Conservation (phyloP, 2,329 filamentous ascomycete genomes). For the Juglanconis sp. region DNA sequence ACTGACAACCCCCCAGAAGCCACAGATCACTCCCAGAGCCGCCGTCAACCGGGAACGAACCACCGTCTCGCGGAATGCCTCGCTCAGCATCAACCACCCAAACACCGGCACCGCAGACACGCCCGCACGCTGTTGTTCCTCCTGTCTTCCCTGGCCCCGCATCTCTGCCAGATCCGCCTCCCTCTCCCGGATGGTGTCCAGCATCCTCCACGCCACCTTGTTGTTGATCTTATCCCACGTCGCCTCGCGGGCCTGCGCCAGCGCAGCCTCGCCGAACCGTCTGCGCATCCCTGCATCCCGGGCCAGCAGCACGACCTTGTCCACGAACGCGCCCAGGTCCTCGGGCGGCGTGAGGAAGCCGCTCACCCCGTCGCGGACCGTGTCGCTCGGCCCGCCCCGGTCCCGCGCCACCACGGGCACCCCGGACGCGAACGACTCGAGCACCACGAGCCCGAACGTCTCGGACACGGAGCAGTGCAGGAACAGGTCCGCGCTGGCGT, state of each 20-base stretch:
- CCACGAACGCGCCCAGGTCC: slow-evolving; percentile 58
- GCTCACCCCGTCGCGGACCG: slow-evolving; percentile 55
- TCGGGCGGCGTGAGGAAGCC: slow-evolving; percentile 59
- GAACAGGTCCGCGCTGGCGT: slow-evolving; percentile 67
- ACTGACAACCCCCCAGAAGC: slow-evolving; percentile 48
- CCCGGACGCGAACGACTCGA: slow-evolving; percentile 69
- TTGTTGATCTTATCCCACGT: slow-evolving; percentile 73
- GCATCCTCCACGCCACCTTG: slow-evolving; percentile 63
- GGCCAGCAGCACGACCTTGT: slow-evolving; percentile 48
- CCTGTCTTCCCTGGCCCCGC: not conserved
- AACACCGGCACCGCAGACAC: slow-evolving; percentile 32
- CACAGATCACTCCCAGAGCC: slow-evolving; percentile 43
- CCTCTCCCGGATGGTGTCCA: slow-evolving; percentile 48
- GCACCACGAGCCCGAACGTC: slow-evolving; percentile 68
- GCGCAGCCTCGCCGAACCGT: slow-evolving; percentile 45
- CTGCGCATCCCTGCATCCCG: slow-evolving; percentile 40
- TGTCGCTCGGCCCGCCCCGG: slow-evolving; percentile 67
- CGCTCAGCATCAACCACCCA: slow-evolving; percentile 42
- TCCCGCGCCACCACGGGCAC: slow-evolving; percentile 67
- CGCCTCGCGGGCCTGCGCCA: slow-evolving; percentile 57
- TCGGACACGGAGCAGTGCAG: slow-evolving; percentile 70
- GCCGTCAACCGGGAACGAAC: slow-evolving; percentile 43
- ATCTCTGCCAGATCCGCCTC: slow-evolving; percentile 29
- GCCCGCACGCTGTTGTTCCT: not conserved
- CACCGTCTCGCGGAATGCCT: slow-evolving; percentile 36